Conservation (phyloP, 768 basidiomycete genomes). For the Udeniomyces megalosporus region DNA sequence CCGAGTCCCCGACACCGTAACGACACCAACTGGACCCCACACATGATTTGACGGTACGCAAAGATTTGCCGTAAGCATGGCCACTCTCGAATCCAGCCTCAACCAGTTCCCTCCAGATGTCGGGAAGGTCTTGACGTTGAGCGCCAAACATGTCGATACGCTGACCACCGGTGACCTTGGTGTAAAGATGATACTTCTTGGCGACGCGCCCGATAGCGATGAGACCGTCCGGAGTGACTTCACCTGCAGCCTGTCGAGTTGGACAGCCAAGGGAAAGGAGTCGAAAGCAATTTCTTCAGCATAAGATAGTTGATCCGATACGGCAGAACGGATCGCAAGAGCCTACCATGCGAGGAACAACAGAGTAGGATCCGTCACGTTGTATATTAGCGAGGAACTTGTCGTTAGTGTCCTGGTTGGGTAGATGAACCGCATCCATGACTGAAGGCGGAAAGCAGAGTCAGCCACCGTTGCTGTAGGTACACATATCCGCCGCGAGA, state of each 20-base stretch:
- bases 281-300: background rate
- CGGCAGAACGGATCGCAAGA: background rate
- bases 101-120: slow-evolving; percentile 47
- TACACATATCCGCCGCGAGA: no score
- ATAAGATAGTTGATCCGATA: background rate
- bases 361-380: slow-evolving; percentile 47
- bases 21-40: slow-evolving; percentile 51
- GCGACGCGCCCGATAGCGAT: slow-evolving; percentile 49
- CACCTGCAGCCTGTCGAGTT: slow-evolving; percentile 39
- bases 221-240: slow-evolving; percentile 51
- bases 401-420: slow-evolving; percentile 36
- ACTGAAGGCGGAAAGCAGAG: slow-evolving; percentile 22
- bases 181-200: slow-evolving; percentile 51
- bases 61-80: slow-evolving; percentile 53
- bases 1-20: slow-evolving; percentile 58
- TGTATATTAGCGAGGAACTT: slow-evolving; percentile 57
- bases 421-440: slow-evolving; percentile 45
- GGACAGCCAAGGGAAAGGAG: background rate
- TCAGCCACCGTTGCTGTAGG: no score
- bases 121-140: slow-evolving; percentile 49
- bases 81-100: slow-evolving; percentile 57
- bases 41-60: slow-evolving; percentile 50
- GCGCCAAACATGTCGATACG: slow-evolving; percentile 60
- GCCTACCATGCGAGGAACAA: slow-evolving; percentile 47
- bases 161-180: slow-evolving; percentile 39